phyloP scores from a whole-genome alignment of 306 rosid species.

The Fragaria nilgerrensis region DNA sequence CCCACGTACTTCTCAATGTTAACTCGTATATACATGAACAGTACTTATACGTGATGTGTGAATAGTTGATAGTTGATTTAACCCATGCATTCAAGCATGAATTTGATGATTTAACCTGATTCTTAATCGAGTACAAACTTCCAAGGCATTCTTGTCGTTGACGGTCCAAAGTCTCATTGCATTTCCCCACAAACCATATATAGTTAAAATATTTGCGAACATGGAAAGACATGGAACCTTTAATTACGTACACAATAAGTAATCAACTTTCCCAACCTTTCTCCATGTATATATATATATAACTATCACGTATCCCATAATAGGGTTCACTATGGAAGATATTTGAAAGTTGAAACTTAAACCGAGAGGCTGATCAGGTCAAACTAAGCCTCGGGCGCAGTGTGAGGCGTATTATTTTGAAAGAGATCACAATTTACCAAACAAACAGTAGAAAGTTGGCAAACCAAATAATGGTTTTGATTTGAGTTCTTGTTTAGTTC shows the following conservation, averaged over 20 bases:
- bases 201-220: background rate
- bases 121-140: constrained; percentile 4
- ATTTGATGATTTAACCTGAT: background rate
- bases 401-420: constrained; percentile 52
- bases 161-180: constrained; percentile 29
- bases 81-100: background rate
- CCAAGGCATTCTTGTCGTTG: constrained; percentile 51
- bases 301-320: background rate
- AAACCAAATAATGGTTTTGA: background rate
- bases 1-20: too few relatives aligned
- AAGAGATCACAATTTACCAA: constrained; percentile 22
- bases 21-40: too few relatives aligned
- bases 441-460: background rate
- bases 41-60: background rate
- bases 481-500: too few relatives aligned
- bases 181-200: constrained; percentile 26
- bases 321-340: background rate
- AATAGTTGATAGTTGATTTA: background rate
- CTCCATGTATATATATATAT: background rate
- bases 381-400: constrained; percentile 45
- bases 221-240: background rate
- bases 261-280: background rate
- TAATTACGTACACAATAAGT: background rate
- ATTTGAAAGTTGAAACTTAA: background rate
- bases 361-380: background rate